A percentile compares a stretch with the other conserved stretches of the same genome.
These are phyloP conservation scores for Rhodotorula mucilaginosa DNA, from an alignment of 1,284 basidiomycete genomes.

Conservation along the genomic window DNA sequence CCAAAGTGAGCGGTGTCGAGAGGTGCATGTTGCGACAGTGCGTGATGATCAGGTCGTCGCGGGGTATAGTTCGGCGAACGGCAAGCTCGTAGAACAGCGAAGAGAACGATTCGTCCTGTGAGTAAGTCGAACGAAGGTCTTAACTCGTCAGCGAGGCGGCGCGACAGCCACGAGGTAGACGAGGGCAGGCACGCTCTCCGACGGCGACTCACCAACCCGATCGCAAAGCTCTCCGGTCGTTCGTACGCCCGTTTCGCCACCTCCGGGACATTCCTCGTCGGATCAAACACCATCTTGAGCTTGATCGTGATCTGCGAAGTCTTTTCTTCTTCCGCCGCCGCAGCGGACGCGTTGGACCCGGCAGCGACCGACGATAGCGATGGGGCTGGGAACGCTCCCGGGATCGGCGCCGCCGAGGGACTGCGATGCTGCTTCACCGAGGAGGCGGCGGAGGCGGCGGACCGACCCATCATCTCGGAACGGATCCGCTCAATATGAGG, in stretches of 20 bases:
- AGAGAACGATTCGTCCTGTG: slow-evolving; percentile 23
- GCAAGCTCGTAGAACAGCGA: slow-evolving; percentile 19
- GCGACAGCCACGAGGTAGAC: too few relatives aligned
- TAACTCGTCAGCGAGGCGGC: background rate
- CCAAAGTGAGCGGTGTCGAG: background rate
- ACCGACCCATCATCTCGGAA: background rate
- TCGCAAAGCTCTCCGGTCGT: slow-evolving; percentile 11
- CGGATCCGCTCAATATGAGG: slow-evolving; percentile 11
- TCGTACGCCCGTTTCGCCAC: slow-evolving; percentile 18
- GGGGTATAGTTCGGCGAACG: background rate
- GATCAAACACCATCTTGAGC: slow-evolving; percentile 24
- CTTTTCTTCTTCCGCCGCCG: too few relatives aligned
- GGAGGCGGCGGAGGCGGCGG: background rate
- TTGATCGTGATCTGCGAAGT: background rate
- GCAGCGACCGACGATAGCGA: background rate
- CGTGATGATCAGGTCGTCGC: slow-evolving; percentile 19
- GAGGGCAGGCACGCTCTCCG: background rate
- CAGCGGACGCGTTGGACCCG: too few relatives aligned
- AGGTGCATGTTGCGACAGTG: background rate
- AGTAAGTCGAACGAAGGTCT: too few relatives aligned
- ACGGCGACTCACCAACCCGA: slow-evolving; percentile 10
- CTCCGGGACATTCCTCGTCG: background rate
- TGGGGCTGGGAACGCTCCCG: background rate
- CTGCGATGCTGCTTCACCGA: background rate
- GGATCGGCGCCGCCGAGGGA: background rate